A percentile compares a stretch with the other conserved stretches of the same genome.
phyloP scores from a whole-genome alignment of 805 yeast genomes.

The Nakazawaea holstii region DNA sequence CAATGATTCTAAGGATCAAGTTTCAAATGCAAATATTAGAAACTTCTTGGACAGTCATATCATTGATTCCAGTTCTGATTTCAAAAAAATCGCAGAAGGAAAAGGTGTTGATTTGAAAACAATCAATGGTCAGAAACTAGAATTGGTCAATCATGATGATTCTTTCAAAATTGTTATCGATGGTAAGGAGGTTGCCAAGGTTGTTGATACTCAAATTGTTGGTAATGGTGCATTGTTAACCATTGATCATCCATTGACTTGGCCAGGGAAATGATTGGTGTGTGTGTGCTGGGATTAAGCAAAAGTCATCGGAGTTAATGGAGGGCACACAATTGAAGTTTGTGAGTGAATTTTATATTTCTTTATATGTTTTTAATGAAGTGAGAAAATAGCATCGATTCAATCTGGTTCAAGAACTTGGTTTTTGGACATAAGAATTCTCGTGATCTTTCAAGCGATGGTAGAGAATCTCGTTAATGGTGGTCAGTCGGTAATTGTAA shows the following conservation, averaged over 20 bases:
- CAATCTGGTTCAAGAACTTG: too few relatives aligned
- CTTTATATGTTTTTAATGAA: too few relatives aligned
- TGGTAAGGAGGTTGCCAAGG: slow-evolving; percentile 26
- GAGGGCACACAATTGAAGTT: too few relatives aligned
- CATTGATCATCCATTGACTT: slow-evolving; percentile 28
- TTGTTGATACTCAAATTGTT: slow-evolving; percentile 29
- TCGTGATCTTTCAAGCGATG: too few relatives aligned
- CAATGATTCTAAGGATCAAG: slow-evolving; percentile 39
- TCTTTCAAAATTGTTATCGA: slow-evolving; percentile 27
- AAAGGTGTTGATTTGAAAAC: slow-evolving; percentile 26
- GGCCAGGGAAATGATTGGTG: slow-evolving; percentile 25
- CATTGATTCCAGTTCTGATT: slow-evolving; percentile 23
- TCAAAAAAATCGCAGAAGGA: slow-evolving; percentile 11
- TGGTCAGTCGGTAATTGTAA: too few relatives aligned
- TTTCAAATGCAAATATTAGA: slow-evolving; percentile 45
- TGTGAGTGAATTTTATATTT: too few relatives aligned
- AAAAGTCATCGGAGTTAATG: too few relatives aligned
- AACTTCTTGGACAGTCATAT: slow-evolving; percentile 63
- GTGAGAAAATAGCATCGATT: too few relatives aligned
- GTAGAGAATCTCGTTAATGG: too few relatives aligned
- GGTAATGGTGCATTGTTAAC: slow-evolving; percentile 42
- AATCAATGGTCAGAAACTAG: slow-evolving; percentile 29
- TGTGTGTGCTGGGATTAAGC: too few relatives aligned
- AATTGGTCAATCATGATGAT: slow-evolving; percentile 30
- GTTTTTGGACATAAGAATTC: too few relatives aligned